Evolutionary conservation across 495 filamentous ascomycete species (phyloP).

Genomic region (Saxophila tyrrhenica): DNA sequence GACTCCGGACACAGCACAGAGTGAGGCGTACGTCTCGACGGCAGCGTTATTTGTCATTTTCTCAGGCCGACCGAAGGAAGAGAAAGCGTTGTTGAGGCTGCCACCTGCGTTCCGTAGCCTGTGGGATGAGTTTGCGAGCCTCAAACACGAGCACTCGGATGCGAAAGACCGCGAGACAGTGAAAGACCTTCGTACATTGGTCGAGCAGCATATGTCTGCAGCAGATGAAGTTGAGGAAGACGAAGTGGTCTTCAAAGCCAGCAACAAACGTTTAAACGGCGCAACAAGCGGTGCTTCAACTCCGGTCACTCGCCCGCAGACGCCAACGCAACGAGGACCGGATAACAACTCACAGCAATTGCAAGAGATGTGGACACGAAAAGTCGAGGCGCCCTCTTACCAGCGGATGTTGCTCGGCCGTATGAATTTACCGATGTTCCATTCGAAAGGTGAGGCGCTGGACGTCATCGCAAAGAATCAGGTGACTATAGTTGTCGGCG

Average conservation of each 20-base stretch:
- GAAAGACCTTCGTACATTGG: constrained; percentile 46
- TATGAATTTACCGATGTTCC: constrained; percentile 78
- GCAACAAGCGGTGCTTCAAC: constrained; percentile 19
- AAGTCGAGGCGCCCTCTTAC: constrained; percentile 47
- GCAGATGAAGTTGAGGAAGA: constrained; percentile 54
- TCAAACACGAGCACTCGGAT: constrained; percentile 57
- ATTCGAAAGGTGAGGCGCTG: constrained; percentile 65
- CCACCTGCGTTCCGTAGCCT: constrained; percentile 73
- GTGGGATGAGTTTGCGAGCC: constrained; percentile 64
- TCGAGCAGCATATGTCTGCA: constrained; percentile 38
- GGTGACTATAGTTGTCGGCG: constrained; percentile 82
- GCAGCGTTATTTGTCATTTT: constrained; percentile 72
- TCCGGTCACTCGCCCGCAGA: constrained; percentile 26
- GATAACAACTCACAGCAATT: constrained; percentile 34
- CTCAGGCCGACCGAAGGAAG: constrained; percentile 63
- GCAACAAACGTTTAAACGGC: constrained; percentile 54
- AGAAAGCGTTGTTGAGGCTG: constrained; percentile 69
- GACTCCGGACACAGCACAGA: constrained; percentile 67
- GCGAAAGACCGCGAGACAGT: constrained; percentile 55
- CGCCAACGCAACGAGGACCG: constrained; percentile 27
- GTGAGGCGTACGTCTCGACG: constrained; percentile 76
- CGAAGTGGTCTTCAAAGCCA: constrained; percentile 60
- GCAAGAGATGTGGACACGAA: constrained; percentile 58
- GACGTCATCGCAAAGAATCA: constrained; percentile 61
- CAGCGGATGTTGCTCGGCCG: constrained; percentile 50